Conservation (phyloP, 805 yeast species). For the Yarrowia porcina region DNA sequence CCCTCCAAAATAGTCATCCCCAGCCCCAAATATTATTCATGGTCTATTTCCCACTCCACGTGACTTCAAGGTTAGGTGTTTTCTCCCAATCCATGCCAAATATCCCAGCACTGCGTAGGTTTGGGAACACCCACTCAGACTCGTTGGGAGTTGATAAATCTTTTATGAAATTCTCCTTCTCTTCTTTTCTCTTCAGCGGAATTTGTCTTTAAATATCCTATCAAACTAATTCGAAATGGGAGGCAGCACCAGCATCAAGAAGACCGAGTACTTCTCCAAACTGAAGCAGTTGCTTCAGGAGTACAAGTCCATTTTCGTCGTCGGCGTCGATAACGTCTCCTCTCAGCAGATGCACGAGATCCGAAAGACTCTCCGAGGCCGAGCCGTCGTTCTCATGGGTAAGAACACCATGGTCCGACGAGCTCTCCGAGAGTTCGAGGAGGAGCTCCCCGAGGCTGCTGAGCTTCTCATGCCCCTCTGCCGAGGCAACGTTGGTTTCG, state of each 20-base stretch:
- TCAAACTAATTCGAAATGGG: slow-evolving; percentile 86
- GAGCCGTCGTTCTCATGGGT: slow-evolving; percentile 97
- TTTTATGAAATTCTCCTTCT: neutral
- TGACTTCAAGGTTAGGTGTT: neutral
- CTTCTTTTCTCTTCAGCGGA: slow-evolving; percentile 23
- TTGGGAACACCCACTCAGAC: slow-evolving; percentile 17
- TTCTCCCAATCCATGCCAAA: neutral
- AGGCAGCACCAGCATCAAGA: slow-evolving; percentile 93
- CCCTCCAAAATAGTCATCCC: too few species aligned
- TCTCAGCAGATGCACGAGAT: slow-evolving; percentile 99
- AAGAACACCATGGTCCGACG: slow-evolving; percentile 99
- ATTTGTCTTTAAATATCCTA: slow-evolving; percentile 41
- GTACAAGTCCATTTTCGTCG: slow-evolving; percentile 97
- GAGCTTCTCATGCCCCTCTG: slow-evolving; percentile 73
- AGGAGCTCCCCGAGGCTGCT: slow-evolving; percentile 36
- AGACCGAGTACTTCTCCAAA: slow-evolving; percentile 90
- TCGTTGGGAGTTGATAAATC: neutral
- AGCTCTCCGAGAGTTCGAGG: slow-evolving; percentile 98
- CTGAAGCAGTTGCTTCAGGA: slow-evolving; percentile 93
- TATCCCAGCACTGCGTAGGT: neutral
- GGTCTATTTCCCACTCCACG: neutral
- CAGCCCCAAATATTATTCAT: neutral
- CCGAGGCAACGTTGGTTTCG: slow-evolving; percentile 99
- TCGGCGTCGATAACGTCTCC: slow-evolving; percentile 99
- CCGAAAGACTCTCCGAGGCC: slow-evolving; percentile 94